Evolutionary conservation across 1,284 basidiomycete genomes (phyloP).

Genomic region (Irpex sp.): DNA sequence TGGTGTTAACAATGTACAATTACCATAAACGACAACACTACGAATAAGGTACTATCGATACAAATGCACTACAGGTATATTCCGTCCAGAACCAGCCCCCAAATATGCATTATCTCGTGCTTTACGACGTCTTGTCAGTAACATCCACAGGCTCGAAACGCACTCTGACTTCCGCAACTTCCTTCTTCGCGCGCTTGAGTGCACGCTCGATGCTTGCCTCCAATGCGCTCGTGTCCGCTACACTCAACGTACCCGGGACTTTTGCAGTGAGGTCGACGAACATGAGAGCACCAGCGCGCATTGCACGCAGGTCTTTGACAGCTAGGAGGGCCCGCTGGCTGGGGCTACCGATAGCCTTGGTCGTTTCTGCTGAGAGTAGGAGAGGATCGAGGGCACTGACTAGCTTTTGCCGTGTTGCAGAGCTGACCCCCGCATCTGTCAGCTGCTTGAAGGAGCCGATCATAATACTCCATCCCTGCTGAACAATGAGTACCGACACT

Average conservation of each 20-base stretch:
- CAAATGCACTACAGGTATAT: conserved; percentile 1
- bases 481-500: conserved; percentile 87
- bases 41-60: conserved; percentile 1
- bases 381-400: conserved; percentile 52
- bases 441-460: conserved; percentile 78
- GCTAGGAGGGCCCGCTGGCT: conserved; percentile 33
- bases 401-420: conserved; percentile 50
- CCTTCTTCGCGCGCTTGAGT: conserved; percentile 61
- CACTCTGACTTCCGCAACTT: conserved; percentile 79
- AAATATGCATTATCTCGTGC: background rate
- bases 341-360: conserved; percentile 3
- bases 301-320: conserved; percentile 68
- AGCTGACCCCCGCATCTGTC: conserved; percentile 80
- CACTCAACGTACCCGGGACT: conserved; percentile 59
- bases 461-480: conserved; percentile 77
- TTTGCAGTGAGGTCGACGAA: conserved; percentile 73
- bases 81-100: background rate
- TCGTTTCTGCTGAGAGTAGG: conserved; percentile 30
- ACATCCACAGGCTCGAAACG: conserved; percentile 53
- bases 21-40: background rate
- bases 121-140: background rate
- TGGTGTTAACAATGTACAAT: background rate
- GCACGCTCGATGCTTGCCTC: conserved; percentile 61
- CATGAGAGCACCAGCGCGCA: conserved; percentile 72
- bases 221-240: conserved; percentile 53